A percentile compares a stretch with the other conserved stretches of the same genome.
These are phyloP conservation scores for Avena sativa DNA, from an alignment of 176 grass and related monocot genomes.

Conservation along the genomic window DNA sequence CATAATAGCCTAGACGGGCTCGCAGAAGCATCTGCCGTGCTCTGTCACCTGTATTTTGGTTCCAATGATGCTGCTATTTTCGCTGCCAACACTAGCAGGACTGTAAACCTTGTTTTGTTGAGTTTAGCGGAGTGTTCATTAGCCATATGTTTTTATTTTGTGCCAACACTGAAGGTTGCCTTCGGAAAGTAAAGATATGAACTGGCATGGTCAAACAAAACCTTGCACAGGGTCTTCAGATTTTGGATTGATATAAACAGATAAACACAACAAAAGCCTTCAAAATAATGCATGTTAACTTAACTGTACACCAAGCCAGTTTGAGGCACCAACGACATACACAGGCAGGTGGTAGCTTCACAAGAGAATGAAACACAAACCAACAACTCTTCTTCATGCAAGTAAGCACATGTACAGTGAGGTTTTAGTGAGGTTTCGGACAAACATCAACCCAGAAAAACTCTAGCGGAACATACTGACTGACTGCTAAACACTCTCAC, in stretches of 20 bases:
- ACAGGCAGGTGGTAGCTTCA: conserved; percentile 34
- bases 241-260: not conserved
- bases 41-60: not conserved
- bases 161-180: not conserved
- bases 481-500: conserved; percentile 43
- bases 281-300: conserved; percentile 40
- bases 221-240: not conserved
- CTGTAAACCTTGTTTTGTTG: not conserved
- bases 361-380: conserved; percentile 48
- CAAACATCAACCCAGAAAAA: conserved; percentile 54
- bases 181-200: not conserved
- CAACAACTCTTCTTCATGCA: conserved; percentile 45
- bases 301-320: conserved; percentile 50
- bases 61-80: not conserved
- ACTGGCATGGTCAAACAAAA: not conserved
- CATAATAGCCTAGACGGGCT: not conserved
- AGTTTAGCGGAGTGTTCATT: not conserved
- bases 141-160: not conserved
- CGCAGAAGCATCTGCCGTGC: not conserved
- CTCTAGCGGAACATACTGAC: conserved; percentile 33
- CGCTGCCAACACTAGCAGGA: not conserved
- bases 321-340: conserved; percentile 23
- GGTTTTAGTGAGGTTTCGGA: conserved; percentile 67
- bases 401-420: conserved; percentile 74
- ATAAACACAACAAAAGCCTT: conserved; percentile 15